A percentile compares a stretch with the other conserved stretches of the same genome.
Evolutionary conservation across 306 rosid species (phyloP).

Genomic region (Dalbergia cultrata): DNA sequence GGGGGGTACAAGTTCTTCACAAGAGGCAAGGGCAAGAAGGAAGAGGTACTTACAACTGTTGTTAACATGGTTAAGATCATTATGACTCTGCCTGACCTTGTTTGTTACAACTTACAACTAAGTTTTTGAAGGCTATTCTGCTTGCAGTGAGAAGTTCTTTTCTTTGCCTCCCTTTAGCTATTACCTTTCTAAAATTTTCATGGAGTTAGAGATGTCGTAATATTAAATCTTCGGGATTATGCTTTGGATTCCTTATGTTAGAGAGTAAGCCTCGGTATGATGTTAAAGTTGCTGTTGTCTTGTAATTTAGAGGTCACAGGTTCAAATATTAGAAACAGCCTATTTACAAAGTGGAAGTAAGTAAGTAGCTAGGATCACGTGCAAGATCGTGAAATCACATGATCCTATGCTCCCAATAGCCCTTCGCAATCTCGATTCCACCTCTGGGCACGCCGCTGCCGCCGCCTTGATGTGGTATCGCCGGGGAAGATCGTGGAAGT

Average conservation of each 20-base stretch:
- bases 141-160: conserved; percentile 7
- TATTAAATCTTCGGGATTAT: conserved; percentile 15
- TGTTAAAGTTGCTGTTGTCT: too few relatives aligned
- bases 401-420: too few relatives aligned
- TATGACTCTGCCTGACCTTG: conserved; percentile 19
- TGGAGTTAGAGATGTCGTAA: background rate
- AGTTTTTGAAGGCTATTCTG: conserved; percentile 7
- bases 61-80: conserved; percentile 6
- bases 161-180: background rate
- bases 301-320: too few relatives aligned
- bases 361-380: too few relatives aligned
- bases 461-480: too few relatives aligned
- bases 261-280: too few relatives aligned
- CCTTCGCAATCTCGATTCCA: too few relatives aligned
- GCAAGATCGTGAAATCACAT: too few relatives aligned
- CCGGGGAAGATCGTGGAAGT: too few relatives aligned
- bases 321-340: too few relatives aligned
- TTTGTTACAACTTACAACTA: conserved; percentile 28
- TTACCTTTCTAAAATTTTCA: background rate
- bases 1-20: conserved; percentile 74
- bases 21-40: conserved; percentile 83
- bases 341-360: too few relatives aligned
- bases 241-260: conserved; percentile 28
- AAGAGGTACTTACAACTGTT: conserved; percentile 68
- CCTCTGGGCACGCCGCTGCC: too few relatives aligned